These are phyloP conservation scores for Ophiostoma novo-ulmi DNA, from an alignment of 2,329 filamentous ascomycete genomes.

Conservation along the genomic window DNA sequence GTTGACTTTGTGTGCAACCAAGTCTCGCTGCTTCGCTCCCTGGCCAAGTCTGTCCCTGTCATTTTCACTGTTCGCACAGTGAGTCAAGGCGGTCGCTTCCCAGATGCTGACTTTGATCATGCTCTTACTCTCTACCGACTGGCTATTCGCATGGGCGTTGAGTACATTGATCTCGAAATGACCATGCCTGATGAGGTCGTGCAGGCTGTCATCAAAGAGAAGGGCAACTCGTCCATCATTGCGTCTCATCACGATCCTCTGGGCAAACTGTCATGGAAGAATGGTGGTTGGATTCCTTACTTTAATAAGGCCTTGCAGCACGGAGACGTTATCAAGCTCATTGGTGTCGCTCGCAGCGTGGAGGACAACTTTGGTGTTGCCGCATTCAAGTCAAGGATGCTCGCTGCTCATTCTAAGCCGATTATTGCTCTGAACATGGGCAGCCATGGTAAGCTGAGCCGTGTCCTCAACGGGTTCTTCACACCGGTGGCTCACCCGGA, in stretches of 20 bases:
- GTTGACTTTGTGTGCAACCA: constrained; percentile 77
- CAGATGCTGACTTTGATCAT: constrained; percentile 66
- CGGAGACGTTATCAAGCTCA: constrained; percentile 90
- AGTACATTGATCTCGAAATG: constrained; percentile 92
- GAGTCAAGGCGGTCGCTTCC: constrained; percentile 82
- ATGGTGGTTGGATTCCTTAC: constrained; percentile 84
- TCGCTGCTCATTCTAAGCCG: constrained; percentile 67
- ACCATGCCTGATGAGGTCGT: constrained; percentile 74
- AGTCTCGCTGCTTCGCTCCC: constrained; percentile 69
- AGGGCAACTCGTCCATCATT: constrained; percentile 76
- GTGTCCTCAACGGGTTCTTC: constrained; percentile 86
- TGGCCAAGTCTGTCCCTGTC: constrained; percentile 56
- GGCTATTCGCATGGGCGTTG: constrained; percentile 76
- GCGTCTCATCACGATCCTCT: constrained; percentile 90
- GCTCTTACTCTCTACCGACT: constrained; percentile 70
- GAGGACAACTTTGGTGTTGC: constrained; percentile 84
- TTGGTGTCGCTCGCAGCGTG: constrained; percentile 69
- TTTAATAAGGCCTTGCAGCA: constrained; percentile 88
- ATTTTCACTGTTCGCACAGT: constrained; percentile 88
- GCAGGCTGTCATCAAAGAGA: constrained; percentile 58
- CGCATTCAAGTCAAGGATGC: constrained; percentile 73
- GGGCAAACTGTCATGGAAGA: constrained; percentile 76
- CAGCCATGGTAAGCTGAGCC: constrained; percentile 75
- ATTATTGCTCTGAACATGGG: constrained; percentile 98
- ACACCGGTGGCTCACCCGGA: constrained; percentile 88